Evolutionary conservation across 2,329 filamentous ascomycete genomes (phyloP).

Genomic region (Colletotrichum lupini): DNA sequence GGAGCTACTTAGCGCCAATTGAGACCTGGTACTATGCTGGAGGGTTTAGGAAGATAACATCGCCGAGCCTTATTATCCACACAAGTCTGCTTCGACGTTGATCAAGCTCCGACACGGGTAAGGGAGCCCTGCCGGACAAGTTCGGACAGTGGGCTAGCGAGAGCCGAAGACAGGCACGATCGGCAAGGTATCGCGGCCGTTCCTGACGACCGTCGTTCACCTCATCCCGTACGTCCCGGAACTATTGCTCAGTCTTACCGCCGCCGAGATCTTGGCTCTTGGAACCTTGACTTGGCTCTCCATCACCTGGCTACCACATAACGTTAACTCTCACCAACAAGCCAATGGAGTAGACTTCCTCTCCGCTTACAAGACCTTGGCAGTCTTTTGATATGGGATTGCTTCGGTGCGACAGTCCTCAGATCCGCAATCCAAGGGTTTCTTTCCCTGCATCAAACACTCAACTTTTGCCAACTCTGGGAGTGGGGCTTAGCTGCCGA

Average conservation of each 20-base stretch:
- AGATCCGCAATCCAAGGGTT: neutral
- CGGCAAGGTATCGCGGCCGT: neutral
- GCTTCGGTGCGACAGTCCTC: neutral
- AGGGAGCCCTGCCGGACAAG: constrained; percentile 18
- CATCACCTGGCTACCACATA: neutral
- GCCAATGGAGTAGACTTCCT: neutral
- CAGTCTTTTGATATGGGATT: constrained; percentile 3
- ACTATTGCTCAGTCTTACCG: neutral
- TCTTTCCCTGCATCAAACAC: neutral
- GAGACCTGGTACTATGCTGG: no score
- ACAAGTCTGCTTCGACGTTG: neutral
- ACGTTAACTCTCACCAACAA: neutral
- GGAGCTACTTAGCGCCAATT: neutral
- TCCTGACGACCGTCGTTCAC: neutral
- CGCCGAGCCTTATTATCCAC: neutral
- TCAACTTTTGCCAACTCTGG: neutral
- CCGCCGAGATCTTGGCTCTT: constrained; percentile 22
- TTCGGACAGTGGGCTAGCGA: constrained; percentile 21
- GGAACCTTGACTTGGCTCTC: constrained; percentile 19
- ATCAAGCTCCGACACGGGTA: constrained; percentile 12
- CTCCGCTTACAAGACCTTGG: constrained; percentile 29
- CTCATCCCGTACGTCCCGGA: neutral
- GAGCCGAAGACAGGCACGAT: constrained; percentile 25
- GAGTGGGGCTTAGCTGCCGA: neutral
- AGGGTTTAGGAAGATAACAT: neutral